These are phyloP conservation scores for Alternaria brassicicola DNA, from an alignment of 2,329 filamentous ascomycete genomes.

Conservation along the genomic window DNA sequence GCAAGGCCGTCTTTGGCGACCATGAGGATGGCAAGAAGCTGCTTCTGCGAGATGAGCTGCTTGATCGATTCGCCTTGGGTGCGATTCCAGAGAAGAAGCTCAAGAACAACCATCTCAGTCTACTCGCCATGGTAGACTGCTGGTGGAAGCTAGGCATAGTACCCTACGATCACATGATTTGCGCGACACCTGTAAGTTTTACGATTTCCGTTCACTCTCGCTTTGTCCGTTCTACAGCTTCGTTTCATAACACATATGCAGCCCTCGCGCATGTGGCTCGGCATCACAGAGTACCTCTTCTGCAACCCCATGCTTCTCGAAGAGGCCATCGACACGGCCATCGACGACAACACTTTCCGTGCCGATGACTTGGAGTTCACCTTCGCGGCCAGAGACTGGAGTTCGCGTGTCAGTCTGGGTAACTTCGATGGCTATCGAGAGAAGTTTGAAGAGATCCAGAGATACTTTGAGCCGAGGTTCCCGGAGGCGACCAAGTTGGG, in stretches of 20 bases:
- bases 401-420: conserved; percentile 86
- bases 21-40: conserved; percentile 67
- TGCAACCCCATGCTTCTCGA: conserved; percentile 80
- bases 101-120: conserved; percentile 90
- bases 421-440: conserved; percentile 93
- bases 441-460: conserved; percentile 87
- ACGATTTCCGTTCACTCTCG: neutral
- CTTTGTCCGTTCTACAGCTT: neutral
- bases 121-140: conserved; percentile 97
- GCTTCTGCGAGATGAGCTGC: conserved; percentile 76
- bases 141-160: conserved; percentile 94
- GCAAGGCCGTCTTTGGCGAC: conserved; percentile 68
- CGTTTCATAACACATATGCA: conserved; percentile 32
- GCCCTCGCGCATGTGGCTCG: conserved; percentile 93
- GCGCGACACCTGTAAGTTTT: conserved; percentile 77
- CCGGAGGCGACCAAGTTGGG: conserved; percentile 84
- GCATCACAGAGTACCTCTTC: conserved; percentile 96
- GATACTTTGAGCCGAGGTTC: conserved; percentile 90
- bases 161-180: conserved; percentile 99
- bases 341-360: conserved; percentile 90
- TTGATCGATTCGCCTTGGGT: conserved; percentile 87
- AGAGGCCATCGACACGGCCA: conserved; percentile 81
- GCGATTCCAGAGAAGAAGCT: conserved; percentile 69
- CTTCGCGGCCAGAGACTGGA: conserved; percentile 95
- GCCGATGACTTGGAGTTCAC: conserved; percentile 97